phyloP scores from a whole-genome alignment of 1,284 basidiomycete genomes.

The Ceratobasidium sp. region DNA sequence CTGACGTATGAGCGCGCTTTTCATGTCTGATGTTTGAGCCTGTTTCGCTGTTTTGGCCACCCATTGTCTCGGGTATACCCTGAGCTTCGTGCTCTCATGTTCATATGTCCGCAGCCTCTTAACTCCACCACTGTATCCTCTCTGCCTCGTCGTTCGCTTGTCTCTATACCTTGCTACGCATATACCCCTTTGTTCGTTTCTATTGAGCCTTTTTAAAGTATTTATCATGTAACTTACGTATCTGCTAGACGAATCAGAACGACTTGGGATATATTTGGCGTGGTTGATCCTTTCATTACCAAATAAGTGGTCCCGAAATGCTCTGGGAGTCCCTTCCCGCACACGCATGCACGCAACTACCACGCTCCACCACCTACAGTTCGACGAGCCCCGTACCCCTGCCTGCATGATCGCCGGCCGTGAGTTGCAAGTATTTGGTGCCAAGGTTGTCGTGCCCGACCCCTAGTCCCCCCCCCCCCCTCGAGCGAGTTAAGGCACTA shows the following conservation, averaged over 20 bases:
- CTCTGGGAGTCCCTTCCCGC: too few relatives aligned
- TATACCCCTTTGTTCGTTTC: not conserved
- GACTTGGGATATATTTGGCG: not conserved
- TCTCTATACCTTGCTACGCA: not conserved
- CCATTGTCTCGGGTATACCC: not conserved
- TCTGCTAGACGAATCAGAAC: not conserved
- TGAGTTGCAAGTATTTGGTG: too few relatives aligned
- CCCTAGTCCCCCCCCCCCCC: too few relatives aligned
- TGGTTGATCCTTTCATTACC: too few relatives aligned
- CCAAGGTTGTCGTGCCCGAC: too few relatives aligned
- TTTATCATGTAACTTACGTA: constrained; percentile 11
- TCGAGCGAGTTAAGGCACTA: too few relatives aligned
- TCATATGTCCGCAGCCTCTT: not conserved
- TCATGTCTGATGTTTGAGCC: not conserved
- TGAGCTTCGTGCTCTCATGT: not conserved
- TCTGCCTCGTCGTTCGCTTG: not conserved
- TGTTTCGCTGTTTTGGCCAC: not conserved
- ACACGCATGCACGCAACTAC: too few relatives aligned
- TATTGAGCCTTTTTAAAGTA: not conserved
- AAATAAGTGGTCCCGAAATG: too few relatives aligned
- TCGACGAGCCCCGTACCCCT: too few relatives aligned
- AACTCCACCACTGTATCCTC: not conserved
- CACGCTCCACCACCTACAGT: too few relatives aligned
- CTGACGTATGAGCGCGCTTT: constrained; percentile 14
- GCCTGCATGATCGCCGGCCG: too few relatives aligned